phyloP scores from a whole-genome alignment of 371 early-diverging fungal species.

The Blyttiomyces sp. region DNA sequence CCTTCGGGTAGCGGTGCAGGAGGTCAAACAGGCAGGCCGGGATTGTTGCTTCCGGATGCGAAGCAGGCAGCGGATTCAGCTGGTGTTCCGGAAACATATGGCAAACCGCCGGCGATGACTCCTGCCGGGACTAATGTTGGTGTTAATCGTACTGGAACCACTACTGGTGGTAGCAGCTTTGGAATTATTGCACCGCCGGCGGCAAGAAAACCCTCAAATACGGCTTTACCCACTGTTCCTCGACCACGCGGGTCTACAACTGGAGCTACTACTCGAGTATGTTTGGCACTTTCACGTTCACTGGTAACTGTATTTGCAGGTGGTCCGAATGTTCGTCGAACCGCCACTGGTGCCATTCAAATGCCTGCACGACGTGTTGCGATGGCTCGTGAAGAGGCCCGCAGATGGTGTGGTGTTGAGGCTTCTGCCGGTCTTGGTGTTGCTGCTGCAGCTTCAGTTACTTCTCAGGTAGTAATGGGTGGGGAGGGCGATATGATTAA shows the following conservation, averaged over 20 bases:
- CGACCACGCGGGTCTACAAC: constrained; percentile 7
- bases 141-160: too few species aligned
- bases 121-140: too few species aligned
- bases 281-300: constrained; percentile 10
- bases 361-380: constrained; percentile 1
- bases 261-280: constrained; percentile 5
- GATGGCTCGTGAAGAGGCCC: constrained; percentile 10
- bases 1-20: too few species aligned
- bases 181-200: too few species aligned
- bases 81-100: too few species aligned
- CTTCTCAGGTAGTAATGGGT: not conserved
- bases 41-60: too few species aligned
- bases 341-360: not conserved
- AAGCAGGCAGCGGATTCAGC: too few species aligned
- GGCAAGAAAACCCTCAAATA: not conserved
- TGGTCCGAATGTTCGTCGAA: too few species aligned
- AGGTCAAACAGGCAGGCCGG: too few species aligned
- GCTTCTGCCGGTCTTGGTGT: constrained; percentile 2
- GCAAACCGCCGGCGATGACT: too few species aligned
- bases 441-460: constrained; percentile 2
- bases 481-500: not conserved
- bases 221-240: constrained; percentile 2
- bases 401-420: constrained; percentile 9
- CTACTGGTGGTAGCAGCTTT: too few species aligned
- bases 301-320: not conserved